A percentile compares a stretch with the other conserved stretches of the same genome.
Evolutionary conservation across 2,329 filamentous ascomycete species (phyloP).

Genomic region (Cercospora sesami): DNA sequence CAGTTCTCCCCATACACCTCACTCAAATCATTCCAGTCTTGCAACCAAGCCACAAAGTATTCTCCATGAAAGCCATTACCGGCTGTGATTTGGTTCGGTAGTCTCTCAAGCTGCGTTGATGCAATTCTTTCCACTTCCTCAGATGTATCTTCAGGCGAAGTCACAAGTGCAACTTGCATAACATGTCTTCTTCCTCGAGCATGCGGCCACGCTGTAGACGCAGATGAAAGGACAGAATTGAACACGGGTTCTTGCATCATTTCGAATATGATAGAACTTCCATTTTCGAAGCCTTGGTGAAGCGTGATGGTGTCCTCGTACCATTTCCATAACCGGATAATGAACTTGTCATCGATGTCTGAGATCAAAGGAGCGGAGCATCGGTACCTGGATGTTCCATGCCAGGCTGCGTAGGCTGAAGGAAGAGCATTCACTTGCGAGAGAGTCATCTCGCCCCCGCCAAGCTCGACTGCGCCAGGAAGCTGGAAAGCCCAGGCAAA

Average conservation of each 20-base stretch:
- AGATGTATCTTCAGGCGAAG: slow-evolving; percentile 22
- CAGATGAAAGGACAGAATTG: slow-evolving; percentile 22
- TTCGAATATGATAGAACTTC: slow-evolving; percentile 33
- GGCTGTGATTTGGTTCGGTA: slow-evolving; percentile 24
- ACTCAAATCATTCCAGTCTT: slow-evolving; percentile 29
- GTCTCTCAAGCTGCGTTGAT: slow-evolving; percentile 22
- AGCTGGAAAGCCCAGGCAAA: slow-evolving; percentile 37
- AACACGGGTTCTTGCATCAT: slow-evolving; percentile 34
- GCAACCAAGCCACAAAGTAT: slow-evolving; percentile 33
- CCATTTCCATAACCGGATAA: slow-evolving; percentile 35
- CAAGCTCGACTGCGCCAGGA: slow-evolving; percentile 31
- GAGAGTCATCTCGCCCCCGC: slow-evolving; percentile 28
- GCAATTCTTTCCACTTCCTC: slow-evolving; percentile 25
- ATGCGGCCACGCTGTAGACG: slow-evolving; percentile 34
- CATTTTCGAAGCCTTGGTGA: slow-evolving; percentile 26
- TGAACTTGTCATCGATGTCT: slow-evolving; percentile 31
- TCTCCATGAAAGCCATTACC: slow-evolving; percentile 26
- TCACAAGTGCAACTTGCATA: slow-evolving; percentile 32
- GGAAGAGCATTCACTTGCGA: slow-evolving; percentile 31
- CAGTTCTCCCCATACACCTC: slow-evolving; percentile 32
- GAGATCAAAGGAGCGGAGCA: slow-evolving; percentile 31
- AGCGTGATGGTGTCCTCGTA: slow-evolving; percentile 28
- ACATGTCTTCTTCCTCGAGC: slow-evolving; percentile 27
- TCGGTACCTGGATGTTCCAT: slow-evolving; percentile 32
- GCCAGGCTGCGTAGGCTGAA: slow-evolving; percentile 27